Conservation (phyloP, 2,329 filamentous ascomycete genomes). For the Macrophomina phaseolina region DNA sequence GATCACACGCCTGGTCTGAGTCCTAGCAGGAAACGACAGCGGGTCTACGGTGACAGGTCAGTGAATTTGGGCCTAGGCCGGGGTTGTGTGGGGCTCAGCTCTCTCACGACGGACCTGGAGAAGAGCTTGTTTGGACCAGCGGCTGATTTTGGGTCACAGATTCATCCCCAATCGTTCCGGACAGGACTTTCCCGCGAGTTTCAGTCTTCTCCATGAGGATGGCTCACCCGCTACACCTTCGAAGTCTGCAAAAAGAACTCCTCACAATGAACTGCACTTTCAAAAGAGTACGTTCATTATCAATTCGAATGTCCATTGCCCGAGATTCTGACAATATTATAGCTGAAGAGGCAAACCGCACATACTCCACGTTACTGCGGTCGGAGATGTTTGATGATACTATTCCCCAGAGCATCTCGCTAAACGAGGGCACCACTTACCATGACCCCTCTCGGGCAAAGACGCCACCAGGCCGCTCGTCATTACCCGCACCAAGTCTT, state of each 20-base stretch:
- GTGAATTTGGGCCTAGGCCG: slow-evolving; percentile 30
- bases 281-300: slow-evolving; percentile 68
- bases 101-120: background rate
- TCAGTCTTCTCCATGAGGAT: slow-evolving; percentile 88
- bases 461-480: slow-evolving; percentile 76
- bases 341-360: slow-evolving; percentile 94
- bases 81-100: background rate
- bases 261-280: slow-evolving; percentile 90
- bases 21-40: slow-evolving; percentile 71
- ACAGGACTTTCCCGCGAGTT: slow-evolving; percentile 91
- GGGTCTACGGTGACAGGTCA: slow-evolving; percentile 64
- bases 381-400: slow-evolving; percentile 91
- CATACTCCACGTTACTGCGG: slow-evolving; percentile 84
- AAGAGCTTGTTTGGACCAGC: slow-evolving; percentile 13
- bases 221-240: slow-evolving; percentile 91
- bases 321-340: slow-evolving; percentile 27
- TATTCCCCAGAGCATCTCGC: slow-evolving; percentile 78
- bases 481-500: slow-evolving; percentile 72
- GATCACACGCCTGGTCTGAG: slow-evolving; percentile 69
- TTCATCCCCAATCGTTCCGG: slow-evolving; percentile 95
- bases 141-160: slow-evolving; percentile 52
- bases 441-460: slow-evolving; percentile 75
- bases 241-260: slow-evolving; percentile 80
- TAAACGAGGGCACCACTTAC: slow-evolving; percentile 59
- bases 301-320: background rate